These are phyloP conservation scores for Cordyceps farinosa DNA, from an alignment of 2,329 filamentous ascomycete genomes.

Conservation along the genomic window DNA sequence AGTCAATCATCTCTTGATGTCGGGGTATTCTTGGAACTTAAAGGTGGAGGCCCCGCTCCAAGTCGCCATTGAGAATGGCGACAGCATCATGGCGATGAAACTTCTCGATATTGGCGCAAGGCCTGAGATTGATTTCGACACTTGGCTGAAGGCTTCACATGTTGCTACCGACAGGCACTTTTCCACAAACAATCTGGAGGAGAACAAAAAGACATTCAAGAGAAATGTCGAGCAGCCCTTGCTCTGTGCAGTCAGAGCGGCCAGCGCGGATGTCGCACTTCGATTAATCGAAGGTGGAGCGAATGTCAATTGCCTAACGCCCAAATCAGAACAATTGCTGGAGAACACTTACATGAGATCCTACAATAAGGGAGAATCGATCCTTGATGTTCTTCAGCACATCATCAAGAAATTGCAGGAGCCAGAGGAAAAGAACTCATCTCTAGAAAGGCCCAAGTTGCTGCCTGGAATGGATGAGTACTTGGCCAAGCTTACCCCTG, in stretches of 20 bases:
- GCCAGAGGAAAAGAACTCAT: slow-evolving; percentile 16
- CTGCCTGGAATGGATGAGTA: slow-evolving; percentile 48
- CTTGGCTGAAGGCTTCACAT: slow-evolving; percentile 58
- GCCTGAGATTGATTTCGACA: slow-evolving; percentile 57
- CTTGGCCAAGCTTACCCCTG: slow-evolving; percentile 45
- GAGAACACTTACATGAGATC: slow-evolving; percentile 29
- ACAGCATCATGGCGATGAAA: slow-evolving; percentile 52
- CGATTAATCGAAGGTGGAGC: slow-evolving; percentile 61
- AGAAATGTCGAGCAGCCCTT: slow-evolving; percentile 59
- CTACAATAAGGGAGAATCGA: slow-evolving; percentile 40
- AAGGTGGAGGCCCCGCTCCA: slow-evolving; percentile 50
- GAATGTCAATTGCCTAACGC: slow-evolving; percentile 59
- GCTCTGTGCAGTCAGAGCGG: slow-evolving; percentile 52
- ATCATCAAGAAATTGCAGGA: slow-evolving; percentile 47
- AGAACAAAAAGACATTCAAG: slow-evolving; percentile 48
- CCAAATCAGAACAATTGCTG: slow-evolving; percentile 34
- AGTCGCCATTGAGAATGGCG: slow-evolving; percentile 52
- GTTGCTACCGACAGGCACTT: slow-evolving; percentile 37
- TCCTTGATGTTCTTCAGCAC: slow-evolving; percentile 58
- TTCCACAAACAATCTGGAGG: slow-evolving; percentile 37
- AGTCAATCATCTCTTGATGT: slow-evolving; percentile 60
- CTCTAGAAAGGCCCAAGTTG: slow-evolving; percentile 24
- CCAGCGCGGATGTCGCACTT: slow-evolving; percentile 45
- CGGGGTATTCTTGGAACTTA: slow-evolving; percentile 31
- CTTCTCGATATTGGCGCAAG: slow-evolving; percentile 63